phyloP scores from a whole-genome alignment of 345 rosid species.

The Diplotaxis tenuifolia region DNA sequence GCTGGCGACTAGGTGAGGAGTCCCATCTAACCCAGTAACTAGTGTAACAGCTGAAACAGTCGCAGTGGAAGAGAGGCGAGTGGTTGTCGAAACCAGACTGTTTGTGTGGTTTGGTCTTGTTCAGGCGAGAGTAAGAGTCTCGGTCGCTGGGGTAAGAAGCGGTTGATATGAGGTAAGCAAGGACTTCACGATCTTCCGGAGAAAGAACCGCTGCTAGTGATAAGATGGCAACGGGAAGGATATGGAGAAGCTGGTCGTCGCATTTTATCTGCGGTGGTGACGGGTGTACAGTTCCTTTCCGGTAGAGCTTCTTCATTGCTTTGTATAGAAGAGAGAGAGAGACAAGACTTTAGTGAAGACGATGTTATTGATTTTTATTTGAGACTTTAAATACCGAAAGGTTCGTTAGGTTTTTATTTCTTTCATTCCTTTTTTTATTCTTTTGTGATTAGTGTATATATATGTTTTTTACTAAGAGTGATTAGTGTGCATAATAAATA shows the following conservation, averaged over 20 bases:
- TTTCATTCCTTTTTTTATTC: not conserved
- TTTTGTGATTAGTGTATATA: not conserved
- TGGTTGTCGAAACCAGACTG: constrained; percentile 36
- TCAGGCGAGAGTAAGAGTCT: constrained; percentile 23
- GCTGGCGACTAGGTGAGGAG: constrained; percentile 68
- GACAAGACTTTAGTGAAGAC: not conserved
- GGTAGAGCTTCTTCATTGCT: constrained; percentile 73
- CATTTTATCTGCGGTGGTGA: constrained; percentile 50
- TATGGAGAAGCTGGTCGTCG: constrained; percentile 54
- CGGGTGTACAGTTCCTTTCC: constrained; percentile 74
- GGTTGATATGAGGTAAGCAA: constrained; percentile 62
- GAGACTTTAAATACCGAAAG: constrained; percentile 33
- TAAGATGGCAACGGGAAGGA: constrained; percentile 74
- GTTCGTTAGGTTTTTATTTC: not conserved
- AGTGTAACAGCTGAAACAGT: constrained; percentile 76
- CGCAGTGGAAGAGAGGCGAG: constrained; percentile 60
- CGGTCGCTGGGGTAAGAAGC: constrained; percentile 35
- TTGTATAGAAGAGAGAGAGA: not conserved
- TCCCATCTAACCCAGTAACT: constrained; percentile 90
- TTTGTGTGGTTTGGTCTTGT: constrained; percentile 19
- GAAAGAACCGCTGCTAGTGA: constrained; percentile 68
- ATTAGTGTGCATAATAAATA: not conserved
- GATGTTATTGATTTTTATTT: not conserved
- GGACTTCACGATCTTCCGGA: constrained; percentile 57
- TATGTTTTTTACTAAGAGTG: no score